phyloP scores from a whole-genome alignment of 768 basidiomycete genomes.

The Termitomyces sp. region DNA sequence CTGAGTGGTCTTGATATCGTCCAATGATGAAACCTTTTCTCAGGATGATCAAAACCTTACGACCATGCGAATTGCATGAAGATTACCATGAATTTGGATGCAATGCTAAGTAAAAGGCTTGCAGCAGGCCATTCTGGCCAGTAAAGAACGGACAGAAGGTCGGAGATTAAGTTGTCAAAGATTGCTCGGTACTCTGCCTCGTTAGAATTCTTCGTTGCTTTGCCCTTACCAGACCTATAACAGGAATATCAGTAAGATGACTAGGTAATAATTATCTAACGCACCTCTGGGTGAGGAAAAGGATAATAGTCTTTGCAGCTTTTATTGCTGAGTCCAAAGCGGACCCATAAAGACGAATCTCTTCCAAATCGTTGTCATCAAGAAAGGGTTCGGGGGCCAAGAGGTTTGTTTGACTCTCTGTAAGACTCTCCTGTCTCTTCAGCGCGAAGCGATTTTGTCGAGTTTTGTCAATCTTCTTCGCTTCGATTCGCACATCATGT shows the following conservation, averaged over 20 bases:
- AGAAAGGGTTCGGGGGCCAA: slow-evolving; percentile 43
- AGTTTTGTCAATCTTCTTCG: slow-evolving; percentile 53
- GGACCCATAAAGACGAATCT: slow-evolving; percentile 63
- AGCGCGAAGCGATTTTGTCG: slow-evolving; percentile 59
- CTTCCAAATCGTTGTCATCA: slow-evolving; percentile 70
- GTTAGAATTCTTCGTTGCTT: slow-evolving; percentile 84
- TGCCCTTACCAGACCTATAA: slow-evolving; percentile 76
- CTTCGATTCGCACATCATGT: slow-evolving; percentile 76
- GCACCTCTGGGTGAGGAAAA: slow-evolving; percentile 68
- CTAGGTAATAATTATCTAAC: not conserved
- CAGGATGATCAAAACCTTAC: not conserved
- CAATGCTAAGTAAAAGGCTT: slow-evolving; percentile 70
- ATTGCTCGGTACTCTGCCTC: slow-evolving; percentile 93
- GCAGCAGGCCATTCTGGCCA: slow-evolving; percentile 99
- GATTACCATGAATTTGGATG: slow-evolving; percentile 79
- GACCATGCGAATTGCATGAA: not conserved
- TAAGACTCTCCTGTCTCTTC: slow-evolving; percentile 57
- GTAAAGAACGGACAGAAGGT: slow-evolving; percentile 82
- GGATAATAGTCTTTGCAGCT: slow-evolving; percentile 79
- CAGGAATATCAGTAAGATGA: not conserved
- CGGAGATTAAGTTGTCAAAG: slow-evolving; percentile 86
- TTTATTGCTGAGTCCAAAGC: slow-evolving; percentile 80
- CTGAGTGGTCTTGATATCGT: slow-evolving; percentile 68
- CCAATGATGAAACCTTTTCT: slow-evolving; percentile 69
- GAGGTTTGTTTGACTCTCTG: slow-evolving; percentile 34